Base-by-base conservation (phyloP, 163 green algal species). In the Coccomyxa subellipsoidea region DNA sequence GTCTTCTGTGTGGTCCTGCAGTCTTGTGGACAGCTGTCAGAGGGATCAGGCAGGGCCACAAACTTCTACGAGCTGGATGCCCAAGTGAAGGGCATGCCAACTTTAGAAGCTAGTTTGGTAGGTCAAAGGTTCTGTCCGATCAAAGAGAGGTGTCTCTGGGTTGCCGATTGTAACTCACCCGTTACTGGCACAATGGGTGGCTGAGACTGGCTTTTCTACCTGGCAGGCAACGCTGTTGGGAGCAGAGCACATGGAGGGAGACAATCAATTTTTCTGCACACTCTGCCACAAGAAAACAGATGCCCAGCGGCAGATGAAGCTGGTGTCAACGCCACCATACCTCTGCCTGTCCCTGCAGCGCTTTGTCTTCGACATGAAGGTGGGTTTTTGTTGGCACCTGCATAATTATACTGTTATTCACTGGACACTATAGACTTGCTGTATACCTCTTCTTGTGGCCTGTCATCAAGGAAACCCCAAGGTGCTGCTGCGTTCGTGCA, bases 241-340 rank as follows among this genome's bases (percentile, higher is more conserved):
- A 31, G 39, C 86, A 21, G 94, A 97, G 80, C 75, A 87, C 39
- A 85, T 97, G 54, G 82, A 85, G 15, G 93, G 91, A 0, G 90
- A 94, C 84, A 97, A 97, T 83, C 89, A 94, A 84, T 96, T 95
- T 85, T 86, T 59, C 38, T 97, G 94, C 86, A 91, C 93, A 0
- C 80, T 79, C 40, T 97, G 93, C 82, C 35, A 32, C 21, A 23
- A 38, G 25, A 88, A 91, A 83, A 54, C 70, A 40, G 87, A 93
- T 82, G 89, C 88, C 36, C 85, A 79, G 2, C 87, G 93, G 5
- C 90, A 91, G 83, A 85, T 93, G 85, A 82, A 81, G 70, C 87
- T 98, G 39, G 80, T 85, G 18, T 79, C 31, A n/a, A 81, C 96
- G 82, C 94, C 94, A 32, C 93, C 93, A 8, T 90, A 95, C 86